phyloP scores from a whole-genome alignment of 2,329 filamentous ascomycete species.

The Aspergillus pseudonomiae region DNA sequence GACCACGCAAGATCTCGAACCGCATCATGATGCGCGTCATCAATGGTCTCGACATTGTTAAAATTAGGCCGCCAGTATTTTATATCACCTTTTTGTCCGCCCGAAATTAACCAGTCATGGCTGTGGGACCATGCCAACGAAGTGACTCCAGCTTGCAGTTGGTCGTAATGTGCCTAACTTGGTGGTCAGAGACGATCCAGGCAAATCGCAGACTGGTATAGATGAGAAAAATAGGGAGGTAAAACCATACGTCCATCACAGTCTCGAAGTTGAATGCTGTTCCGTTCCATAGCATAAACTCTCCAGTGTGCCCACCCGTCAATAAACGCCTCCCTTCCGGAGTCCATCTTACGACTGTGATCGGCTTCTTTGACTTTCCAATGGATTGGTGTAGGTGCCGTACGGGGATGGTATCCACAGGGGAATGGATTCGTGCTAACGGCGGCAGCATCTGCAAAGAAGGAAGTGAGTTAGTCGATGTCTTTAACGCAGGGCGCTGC shows the following conservation, averaged over 20 bases:
- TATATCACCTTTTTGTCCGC: constrained; percentile 90
- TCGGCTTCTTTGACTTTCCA: constrained; percentile 96
- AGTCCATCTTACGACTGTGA: constrained; percentile 97
- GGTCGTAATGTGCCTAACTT: constrained; percentile 71
- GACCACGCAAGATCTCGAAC: constrained; percentile 91
- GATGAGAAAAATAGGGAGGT: background rate
- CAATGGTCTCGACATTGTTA: constrained; percentile 94
- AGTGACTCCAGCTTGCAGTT: constrained; percentile 48
- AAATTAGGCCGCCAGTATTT: constrained; percentile 99
- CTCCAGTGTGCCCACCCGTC: constrained; percentile 92
- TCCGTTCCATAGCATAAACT: constrained; percentile 98
- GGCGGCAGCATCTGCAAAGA: constrained; percentile 78
- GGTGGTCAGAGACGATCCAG: constrained; percentile 16
- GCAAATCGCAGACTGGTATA: background rate
- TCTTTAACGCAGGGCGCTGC: constrained; percentile 2
- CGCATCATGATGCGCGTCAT: constrained; percentile 82
- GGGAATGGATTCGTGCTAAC: constrained; percentile 69
- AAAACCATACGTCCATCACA: constrained; percentile 76
- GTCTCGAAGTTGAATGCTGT: constrained; percentile 99
- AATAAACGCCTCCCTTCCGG: constrained; percentile 89
- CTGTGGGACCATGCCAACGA: constrained; percentile 77
- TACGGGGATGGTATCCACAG: constrained; percentile 87
- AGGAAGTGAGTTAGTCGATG: constrained; percentile 15
- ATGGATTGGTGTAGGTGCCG: constrained; percentile 96
- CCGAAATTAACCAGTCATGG: constrained; percentile 95